Evolutionary conservation across 352 stramenopile genomes (phyloP), one percentile per base, ranked within the genome.

Genomic region (Halophytophthora batemanensis): DNA sequence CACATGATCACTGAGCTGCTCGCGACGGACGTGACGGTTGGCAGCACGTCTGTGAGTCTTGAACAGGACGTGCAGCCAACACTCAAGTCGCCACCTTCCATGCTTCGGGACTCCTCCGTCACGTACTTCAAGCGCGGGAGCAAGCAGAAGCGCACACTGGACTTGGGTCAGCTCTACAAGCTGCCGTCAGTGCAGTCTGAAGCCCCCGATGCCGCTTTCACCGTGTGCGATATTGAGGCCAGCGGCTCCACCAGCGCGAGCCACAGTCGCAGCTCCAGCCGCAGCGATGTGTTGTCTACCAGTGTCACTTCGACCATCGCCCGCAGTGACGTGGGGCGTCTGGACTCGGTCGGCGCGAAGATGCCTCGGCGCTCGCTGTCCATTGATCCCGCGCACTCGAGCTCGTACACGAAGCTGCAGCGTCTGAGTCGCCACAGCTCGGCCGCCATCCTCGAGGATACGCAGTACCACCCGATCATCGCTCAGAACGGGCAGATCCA

Each of bases 1-100:
- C 59, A 64, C 23, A 56, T 74, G 22, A 64, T 72, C 23, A 63
- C 57, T 28, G 76, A 64, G 39, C 60, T 59, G 61, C n/a, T 62
- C 19, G 61, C 29, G 14, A 38, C 59, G 29, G 36, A 56, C 13
- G 31, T 50, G 28, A 48, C 62, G 17, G 45, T 15, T 6, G 40
- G 37, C 12, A 48, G 57, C 31, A 13, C 56, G 34, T 65, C 59
- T 2, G 34, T 38, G 28, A 50, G 33, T 34, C 12, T 40, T 13
- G 48, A 55, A 4, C 21, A 49, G 15, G 41, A n/a, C 17, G 28
- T 6, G 22, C 15, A 11, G 19, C 2, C 28, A 37, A 2, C 33
- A 13, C 11, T 13, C 25, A 31, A 38, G 11, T 57, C 44, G 21
- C 19, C 38, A 1, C 19, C 28, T 2, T 54, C 48, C 28, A 55